Evolutionary conservation across 495 filamentous ascomycete genomes (phyloP), one percentile per base, ranked within the genome.

Genomic region (Bathelium albidoporum): DNA sequence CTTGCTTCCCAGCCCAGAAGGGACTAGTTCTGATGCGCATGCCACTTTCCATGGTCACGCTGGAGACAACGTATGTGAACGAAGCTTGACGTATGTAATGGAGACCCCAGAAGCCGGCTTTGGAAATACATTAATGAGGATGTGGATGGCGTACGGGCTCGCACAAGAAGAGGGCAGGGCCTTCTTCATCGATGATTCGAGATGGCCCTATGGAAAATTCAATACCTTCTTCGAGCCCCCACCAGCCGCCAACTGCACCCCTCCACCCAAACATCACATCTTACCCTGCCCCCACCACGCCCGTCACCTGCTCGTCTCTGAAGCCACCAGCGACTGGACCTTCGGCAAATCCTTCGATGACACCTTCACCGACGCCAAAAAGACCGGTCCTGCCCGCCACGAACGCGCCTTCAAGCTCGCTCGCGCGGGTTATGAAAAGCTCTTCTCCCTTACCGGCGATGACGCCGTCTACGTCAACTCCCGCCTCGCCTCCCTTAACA

Each of bases 141-240:
- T 91, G 39, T 92, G 88, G 87, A 85, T 82, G 65, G 84, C 88
- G 26, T 91, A 90, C 65, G 89, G 87, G 12, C 73, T 91, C 39
- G 88, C 89, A 4, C 75, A 83, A 68, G 79, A 82, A 59, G 87
- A 92, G 70, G 81, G 78, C 11, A 73, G 89, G 24, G 79, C 82
- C 0, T 92, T 91, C 69, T 90, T 90, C 73, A 74, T 91, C 65
- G 86, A 91, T 67, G 88, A 90, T 70, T 82, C 83, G 5, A 78
- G 83, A 63, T 92, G 89, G 89, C 81, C 85, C 1, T 92, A 90
- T 70, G 89, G 89, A 2, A 75, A 80, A 43, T 91, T 86, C 69
- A 79, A 75, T 1, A 78, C 79, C 60, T 89, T 83, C 69, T 91
- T 91, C 72, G 70, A 76, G n/a, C 74, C 83, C 14, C 83, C 83